Base-by-base conservation (phyloP, 495 filamentous ascomycete genomes). In the Penicillium riverlandense region DNA sequence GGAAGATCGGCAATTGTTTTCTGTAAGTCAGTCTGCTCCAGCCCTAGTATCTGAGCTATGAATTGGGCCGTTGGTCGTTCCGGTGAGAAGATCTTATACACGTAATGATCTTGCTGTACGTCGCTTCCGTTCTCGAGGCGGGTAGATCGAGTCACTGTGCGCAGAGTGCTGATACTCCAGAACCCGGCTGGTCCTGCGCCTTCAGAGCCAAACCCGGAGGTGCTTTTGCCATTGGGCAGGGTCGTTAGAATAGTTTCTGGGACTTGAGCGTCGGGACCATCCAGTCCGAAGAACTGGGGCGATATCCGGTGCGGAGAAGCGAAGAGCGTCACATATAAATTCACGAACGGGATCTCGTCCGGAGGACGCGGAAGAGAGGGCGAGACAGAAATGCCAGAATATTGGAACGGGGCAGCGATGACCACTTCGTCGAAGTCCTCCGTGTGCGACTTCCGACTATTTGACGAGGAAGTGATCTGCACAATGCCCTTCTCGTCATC, bases 1-100 rank as follows among this genome's bases (percentile, higher is more conserved):
- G 61, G 42, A 30, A 69, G 52, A 36, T 72, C 66, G 3, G 40
- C 58, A 30, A 70, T 67, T 7, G 54, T 59, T 37, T 39, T 46
- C 13, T 29, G 22, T 22, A 6, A 22, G 6, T 22, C 22, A 22
- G 22, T 22, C 22, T 6, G 22, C 22, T 63, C 52, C 14, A 71
- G 50, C 1, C 57, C 63, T 1, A 74, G 52, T 13, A 72, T 52
- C 8, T 65, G 52, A 9, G 74, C 69, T 30, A 95, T 55, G 54
- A 90, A 90, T 3, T 72, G 59, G 0, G 78, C 61, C 0, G 80
- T 81, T 9, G 88, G 70, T 6, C 70, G 72, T 32, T 78, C 64
- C 0, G 90, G 86, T 0, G 89, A 94, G 74, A 97, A 98, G 45
- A 97, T 86, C 63, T 98, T 98, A 71, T 97, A 98, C 28, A 96